These are phyloP conservation scores for Macrophomina phaseolina DNA, from an alignment of 2,329 filamentous ascomycete species.

Conservation along the genomic window DNA sequence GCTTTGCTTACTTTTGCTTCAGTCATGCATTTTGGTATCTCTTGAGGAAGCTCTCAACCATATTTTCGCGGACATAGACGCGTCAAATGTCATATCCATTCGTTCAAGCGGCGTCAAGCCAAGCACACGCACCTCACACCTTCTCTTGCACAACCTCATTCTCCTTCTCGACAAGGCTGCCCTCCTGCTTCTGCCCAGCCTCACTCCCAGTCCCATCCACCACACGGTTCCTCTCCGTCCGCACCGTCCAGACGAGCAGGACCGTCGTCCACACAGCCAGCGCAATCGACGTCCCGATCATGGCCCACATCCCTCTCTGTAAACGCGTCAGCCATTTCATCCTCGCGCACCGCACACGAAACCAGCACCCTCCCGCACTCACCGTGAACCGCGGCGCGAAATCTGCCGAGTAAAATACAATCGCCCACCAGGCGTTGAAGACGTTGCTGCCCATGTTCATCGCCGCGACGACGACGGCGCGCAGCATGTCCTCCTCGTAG, in stretches of 20 bases:
- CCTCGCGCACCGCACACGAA: too few species aligned
- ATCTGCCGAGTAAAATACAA: constrained; percentile 71
- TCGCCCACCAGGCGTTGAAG: constrained; percentile 75
- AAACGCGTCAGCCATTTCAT: constrained; percentile 24
- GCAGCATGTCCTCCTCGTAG: constrained; percentile 66
- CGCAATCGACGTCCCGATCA: constrained; percentile 68
- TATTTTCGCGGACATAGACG: too few species aligned
- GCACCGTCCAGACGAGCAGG: constrained; percentile 52
- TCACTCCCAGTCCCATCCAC: constrained; percentile 8
- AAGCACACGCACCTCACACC: not conserved
- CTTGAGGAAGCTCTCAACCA: too few species aligned
- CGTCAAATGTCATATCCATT: not conserved
- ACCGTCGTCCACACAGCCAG: constrained; percentile 65
- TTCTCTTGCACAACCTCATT: constrained; percentile 29
- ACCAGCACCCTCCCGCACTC: constrained; percentile 37
- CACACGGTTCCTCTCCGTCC: not conserved
- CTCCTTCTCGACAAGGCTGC: constrained; percentile 34
- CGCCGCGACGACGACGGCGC: constrained; percentile 70
- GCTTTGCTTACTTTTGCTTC: too few species aligned
- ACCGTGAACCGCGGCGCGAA: constrained; percentile 70
- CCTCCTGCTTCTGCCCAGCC: constrained; percentile 29
- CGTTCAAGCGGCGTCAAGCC: too few species aligned
- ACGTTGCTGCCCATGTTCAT: constrained; percentile 75
- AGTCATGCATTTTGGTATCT: too few species aligned
- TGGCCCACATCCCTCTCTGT: constrained; percentile 73